Evolutionary conservation across 805 yeast genomes (phyloP).

Genomic region (Ogataea allantospora): DNA sequence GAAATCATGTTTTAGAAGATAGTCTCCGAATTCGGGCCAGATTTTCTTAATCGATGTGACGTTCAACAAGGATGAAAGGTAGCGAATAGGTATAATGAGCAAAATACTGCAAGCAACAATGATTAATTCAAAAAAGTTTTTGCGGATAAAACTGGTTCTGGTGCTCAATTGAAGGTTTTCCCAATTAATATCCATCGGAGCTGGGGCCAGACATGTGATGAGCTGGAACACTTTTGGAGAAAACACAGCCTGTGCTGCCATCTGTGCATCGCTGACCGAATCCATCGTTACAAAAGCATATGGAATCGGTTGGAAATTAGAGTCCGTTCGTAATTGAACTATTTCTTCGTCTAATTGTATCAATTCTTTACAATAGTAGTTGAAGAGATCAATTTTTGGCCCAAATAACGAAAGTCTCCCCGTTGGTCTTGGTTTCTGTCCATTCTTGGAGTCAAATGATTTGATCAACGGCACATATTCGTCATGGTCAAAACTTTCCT

Average conservation of each 20-base stretch:
- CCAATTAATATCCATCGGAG: slow-evolving; percentile 96
- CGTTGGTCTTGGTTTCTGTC: slow-evolving; percentile 23
- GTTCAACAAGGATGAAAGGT: slow-evolving; percentile 56
- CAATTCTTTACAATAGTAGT: slow-evolving; percentile 35
- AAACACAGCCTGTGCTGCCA: slow-evolving; percentile 94
- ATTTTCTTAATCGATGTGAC: slow-evolving; percentile 52
- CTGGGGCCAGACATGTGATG: slow-evolving; percentile 86
- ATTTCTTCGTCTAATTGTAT: slow-evolving; percentile 41
- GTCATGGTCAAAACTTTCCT: slow-evolving; percentile 1
- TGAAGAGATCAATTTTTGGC: slow-evolving; percentile 34
- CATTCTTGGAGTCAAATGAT: slow-evolving; percentile 17
- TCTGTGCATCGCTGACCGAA: slow-evolving; percentile 91
- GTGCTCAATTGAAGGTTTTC: slow-evolving; percentile 44
- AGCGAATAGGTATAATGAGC: slow-evolving; percentile 53
- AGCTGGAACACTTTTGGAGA: slow-evolving; percentile 86
- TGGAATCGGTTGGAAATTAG: slow-evolving; percentile 41
- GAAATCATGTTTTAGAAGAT: slow-evolving; percentile 49
- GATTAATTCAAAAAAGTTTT: slow-evolving; percentile 33
- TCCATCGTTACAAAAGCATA: slow-evolving; percentile 86
- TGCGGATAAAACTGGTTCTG: slow-evolving; percentile 35
- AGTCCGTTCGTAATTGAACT: slow-evolving; percentile 28
- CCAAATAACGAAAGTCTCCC: slow-evolving; percentile 26
- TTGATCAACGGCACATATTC: slow-evolving; percentile 24
- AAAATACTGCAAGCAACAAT: slow-evolving; percentile 50
- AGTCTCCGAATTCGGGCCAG: slow-evolving; percentile 60